Evolutionary conservation across 2,329 filamentous ascomycete genomes (phyloP).

Genomic region (Hortaea sp.): DNA sequence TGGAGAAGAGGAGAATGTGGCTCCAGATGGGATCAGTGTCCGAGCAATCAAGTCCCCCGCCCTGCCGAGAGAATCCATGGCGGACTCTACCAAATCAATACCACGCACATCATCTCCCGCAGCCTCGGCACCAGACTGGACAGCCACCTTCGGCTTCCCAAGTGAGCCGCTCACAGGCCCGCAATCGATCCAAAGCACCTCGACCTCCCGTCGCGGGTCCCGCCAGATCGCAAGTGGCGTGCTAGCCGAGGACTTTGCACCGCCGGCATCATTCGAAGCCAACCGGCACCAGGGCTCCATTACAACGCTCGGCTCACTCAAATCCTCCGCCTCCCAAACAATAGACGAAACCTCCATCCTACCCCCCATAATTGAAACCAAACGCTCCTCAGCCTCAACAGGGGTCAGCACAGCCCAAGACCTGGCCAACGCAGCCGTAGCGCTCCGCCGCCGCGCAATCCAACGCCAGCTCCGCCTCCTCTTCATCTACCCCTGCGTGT

Average conservation of each 20-base stretch:
- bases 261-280: not conserved
- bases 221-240: slow-evolving; percentile 11
- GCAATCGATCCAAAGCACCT: slow-evolving; percentile 2
- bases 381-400: slow-evolving; percentile 7
- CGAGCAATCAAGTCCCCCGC: not conserved
- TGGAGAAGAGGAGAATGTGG: slow-evolving; percentile 10
- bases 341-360: slow-evolving; percentile 7
- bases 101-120: slow-evolving; percentile 3
- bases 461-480: slow-evolving; percentile 59
- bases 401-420: slow-evolving; percentile 7
- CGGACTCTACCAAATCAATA: not conserved
- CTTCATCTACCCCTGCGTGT: slow-evolving; percentile 67
- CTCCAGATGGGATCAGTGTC: slow-evolving; percentile 14
- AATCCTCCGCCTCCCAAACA: slow-evolving; percentile 10
- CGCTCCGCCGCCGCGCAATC: slow-evolving; percentile 36
- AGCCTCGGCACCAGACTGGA: slow-evolving; percentile 8
- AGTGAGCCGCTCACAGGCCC: not conserved
- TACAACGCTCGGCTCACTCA: slow-evolving; percentile 8
- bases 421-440: slow-evolving; percentile 7
- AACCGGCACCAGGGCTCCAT: slow-evolving; percentile 13
- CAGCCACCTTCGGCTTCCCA: slow-evolving; percentile 4
- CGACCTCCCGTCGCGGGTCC: slow-evolving; percentile 20
- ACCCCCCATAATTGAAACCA: slow-evolving; percentile 16
- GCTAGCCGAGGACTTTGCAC: slow-evolving; percentile 18
- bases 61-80: not conserved